phyloP scores from a whole-genome alignment of 495 filamentous ascomycete genomes.

The Aspergillus carlsbadensis region DNA sequence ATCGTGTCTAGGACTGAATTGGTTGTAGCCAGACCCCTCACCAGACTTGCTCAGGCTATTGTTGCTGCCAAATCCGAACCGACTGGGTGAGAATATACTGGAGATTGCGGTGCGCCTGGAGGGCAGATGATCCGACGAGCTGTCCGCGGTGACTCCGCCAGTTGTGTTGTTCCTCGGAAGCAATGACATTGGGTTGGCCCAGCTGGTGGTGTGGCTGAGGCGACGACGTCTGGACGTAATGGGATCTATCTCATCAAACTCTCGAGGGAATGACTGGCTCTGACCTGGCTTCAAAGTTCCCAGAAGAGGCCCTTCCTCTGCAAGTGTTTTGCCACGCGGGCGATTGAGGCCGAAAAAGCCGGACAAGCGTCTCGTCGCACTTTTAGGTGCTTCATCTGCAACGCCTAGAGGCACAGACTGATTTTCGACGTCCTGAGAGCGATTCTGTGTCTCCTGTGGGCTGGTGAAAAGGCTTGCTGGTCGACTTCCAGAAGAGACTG shows the following conservation, averaged over 20 bases:
- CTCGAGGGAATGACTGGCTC: constrained; percentile 79
- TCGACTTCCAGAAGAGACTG: constrained; percentile 63
- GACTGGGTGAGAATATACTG: constrained; percentile 45
- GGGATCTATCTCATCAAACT: constrained; percentile 67
- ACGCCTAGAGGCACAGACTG: constrained; percentile 34
- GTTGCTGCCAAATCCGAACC: constrained; percentile 40
- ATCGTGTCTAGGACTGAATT: constrained; percentile 60
- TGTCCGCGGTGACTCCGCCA: constrained; percentile 37
- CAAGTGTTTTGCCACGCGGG: constrained; percentile 67
- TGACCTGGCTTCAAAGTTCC: constrained; percentile 74
- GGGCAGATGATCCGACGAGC: constrained; percentile 44
- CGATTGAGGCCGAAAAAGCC: constrained; percentile 68
- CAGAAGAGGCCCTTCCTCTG: constrained; percentile 66
- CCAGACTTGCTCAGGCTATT: constrained; percentile 42
- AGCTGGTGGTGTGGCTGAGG: constrained; percentile 64
- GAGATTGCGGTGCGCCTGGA: constrained; percentile 45
- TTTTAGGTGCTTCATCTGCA: constrained; percentile 46
- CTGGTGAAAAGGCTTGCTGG: constrained; percentile 66
- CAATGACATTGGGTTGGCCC: constrained; percentile 55
- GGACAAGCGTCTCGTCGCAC: constrained; percentile 53
- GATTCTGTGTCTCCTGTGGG: constrained; percentile 63
- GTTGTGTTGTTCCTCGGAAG: constrained; percentile 47
- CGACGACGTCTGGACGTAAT: constrained; percentile 62
- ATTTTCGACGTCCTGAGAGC: constrained; percentile 36
- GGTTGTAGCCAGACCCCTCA: constrained; percentile 55